phyloP scores from a whole-genome alignment of 306 rosid species.

The Lagenaria siceraria region DNA sequence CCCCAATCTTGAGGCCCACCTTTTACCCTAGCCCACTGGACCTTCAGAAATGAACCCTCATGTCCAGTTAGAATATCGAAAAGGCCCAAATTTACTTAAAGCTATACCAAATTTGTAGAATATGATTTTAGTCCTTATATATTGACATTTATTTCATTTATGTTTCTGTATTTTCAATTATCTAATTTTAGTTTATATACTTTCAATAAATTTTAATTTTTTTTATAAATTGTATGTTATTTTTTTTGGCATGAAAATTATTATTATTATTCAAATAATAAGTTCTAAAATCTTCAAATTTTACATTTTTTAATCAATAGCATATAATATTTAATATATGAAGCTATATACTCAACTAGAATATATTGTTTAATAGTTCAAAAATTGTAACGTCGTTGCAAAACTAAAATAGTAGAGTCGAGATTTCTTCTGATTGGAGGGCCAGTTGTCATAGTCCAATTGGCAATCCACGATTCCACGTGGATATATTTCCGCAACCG shows the following conservation, averaged over 20 bases:
- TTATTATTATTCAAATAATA: too few species aligned
- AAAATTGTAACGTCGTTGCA: background rate
- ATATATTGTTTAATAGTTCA: background rate
- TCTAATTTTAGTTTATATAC: too few species aligned
- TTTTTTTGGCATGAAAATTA: too few species aligned
- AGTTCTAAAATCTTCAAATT: too few species aligned
- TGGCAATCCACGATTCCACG: slow-evolving; percentile 23
- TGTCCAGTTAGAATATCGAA: background rate
- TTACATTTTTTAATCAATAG: too few species aligned
- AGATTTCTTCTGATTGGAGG: background rate
- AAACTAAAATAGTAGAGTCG: background rate
- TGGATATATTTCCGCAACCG: slow-evolving; percentile 12
- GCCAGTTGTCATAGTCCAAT: slow-evolving; percentile 33
- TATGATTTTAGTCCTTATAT: too few species aligned
- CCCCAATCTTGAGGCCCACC: background rate
- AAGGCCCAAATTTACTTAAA: background rate
- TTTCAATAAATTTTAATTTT: too few species aligned
- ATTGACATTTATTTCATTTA: too few species aligned
- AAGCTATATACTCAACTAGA: background rate
- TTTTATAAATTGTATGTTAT: too few species aligned
- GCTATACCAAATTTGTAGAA: background rate
- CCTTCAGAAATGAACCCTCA: background rate
- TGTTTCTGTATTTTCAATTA: too few species aligned
- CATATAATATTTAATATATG: too few species aligned
- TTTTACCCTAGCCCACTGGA: background rate